Conservation (phyloP, 176 grass and related monocot genomes). For the Lolium perenne region DNA sequence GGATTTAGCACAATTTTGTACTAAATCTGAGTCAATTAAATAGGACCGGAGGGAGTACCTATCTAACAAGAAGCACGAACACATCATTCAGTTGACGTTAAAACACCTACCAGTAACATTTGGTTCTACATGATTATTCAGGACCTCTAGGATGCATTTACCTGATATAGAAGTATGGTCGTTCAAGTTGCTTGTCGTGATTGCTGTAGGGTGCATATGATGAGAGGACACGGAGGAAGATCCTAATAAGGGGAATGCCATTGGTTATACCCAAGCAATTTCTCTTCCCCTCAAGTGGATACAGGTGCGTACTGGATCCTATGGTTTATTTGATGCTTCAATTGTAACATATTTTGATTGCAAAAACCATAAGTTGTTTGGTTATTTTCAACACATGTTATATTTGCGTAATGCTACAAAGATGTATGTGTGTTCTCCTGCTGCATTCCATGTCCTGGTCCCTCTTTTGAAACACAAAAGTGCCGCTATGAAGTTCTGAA, state of each 20-base stretch:
- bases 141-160: slow-evolving; percentile 13
- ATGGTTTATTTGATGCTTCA: slow-evolving; percentile 22
- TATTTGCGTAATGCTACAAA: slow-evolving; percentile 11
- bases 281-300: slow-evolving; percentile 51
- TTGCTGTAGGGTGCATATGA: slow-evolving; percentile 48
- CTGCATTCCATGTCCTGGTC: not conserved
- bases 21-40: too few species aligned
- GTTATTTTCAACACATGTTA: slow-evolving; percentile 14
- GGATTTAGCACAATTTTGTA: too few species aligned
- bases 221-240: slow-evolving; percentile 69
- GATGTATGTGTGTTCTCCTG: slow-evolving; percentile 8
- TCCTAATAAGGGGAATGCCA: slow-evolving; percentile 63
- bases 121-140: slow-evolving; percentile 20
- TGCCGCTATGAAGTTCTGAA: not conserved
- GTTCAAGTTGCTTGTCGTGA: not conserved
- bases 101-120: slow-evolving; percentile 2
- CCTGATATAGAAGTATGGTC: slow-evolving; percentile 4
- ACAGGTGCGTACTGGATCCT: slow-evolving; percentile 54
- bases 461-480: slow-evolving; percentile 2
- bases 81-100: not conserved
- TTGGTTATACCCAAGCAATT: slow-evolving; percentile 59
- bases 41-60: too few species aligned
- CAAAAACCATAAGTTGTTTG: not conserved
- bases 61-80: not conserved
- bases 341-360: not conserved